phyloP scores from a whole-genome alignment of 164 flowering plant genomes.

The Umbilicus rupestris region DNA sequence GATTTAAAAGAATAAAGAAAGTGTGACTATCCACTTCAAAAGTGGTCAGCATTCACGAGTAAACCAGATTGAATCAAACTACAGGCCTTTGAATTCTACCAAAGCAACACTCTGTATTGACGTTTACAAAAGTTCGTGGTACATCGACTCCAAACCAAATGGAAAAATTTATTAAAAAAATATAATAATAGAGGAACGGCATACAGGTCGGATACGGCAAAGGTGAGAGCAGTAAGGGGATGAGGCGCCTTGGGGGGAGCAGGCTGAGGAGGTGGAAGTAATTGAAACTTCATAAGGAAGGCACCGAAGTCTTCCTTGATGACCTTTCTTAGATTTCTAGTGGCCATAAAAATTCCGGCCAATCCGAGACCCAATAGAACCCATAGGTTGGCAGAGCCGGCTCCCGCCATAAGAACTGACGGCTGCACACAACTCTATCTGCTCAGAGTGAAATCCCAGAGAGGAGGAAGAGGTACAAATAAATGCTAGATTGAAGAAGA shows the following conservation, averaged over 20 bases:
- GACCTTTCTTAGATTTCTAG: slow-evolving; percentile 51
- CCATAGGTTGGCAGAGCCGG: slow-evolving; percentile 51
- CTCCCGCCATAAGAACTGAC: slow-evolving; percentile 1
- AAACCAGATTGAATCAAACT: too few species aligned
- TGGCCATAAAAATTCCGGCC: slow-evolving; percentile 73
- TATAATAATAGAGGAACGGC: slow-evolving; percentile 1
- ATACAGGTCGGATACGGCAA: slow-evolving; percentile 86
- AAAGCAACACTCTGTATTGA: too few species aligned
- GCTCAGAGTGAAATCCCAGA: neutral
- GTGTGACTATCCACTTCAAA: too few species aligned
- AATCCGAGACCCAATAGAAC: slow-evolving; percentile 77
- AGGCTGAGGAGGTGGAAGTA: slow-evolving; percentile 95
- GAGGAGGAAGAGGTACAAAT: neutral
- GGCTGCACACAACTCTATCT: neutral
- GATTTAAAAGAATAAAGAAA: too few species aligned
- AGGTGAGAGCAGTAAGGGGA: slow-evolving; percentile 74
- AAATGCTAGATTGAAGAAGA: neutral
- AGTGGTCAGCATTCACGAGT: too few species aligned
- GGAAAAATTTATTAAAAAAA: neutral
- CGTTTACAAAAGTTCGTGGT: too few species aligned
- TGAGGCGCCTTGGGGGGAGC: slow-evolving; percentile 98
- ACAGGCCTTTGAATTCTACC: too few species aligned
- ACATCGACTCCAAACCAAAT: too few species aligned
- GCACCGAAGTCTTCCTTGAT: slow-evolving; percentile 85
- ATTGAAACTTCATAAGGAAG: slow-evolving; percentile 49